Evolutionary conservation across 306 rosid genomes (phyloP), one percentile per base, ranked within the genome.

Genomic region (Cajanus cajan): DNA sequence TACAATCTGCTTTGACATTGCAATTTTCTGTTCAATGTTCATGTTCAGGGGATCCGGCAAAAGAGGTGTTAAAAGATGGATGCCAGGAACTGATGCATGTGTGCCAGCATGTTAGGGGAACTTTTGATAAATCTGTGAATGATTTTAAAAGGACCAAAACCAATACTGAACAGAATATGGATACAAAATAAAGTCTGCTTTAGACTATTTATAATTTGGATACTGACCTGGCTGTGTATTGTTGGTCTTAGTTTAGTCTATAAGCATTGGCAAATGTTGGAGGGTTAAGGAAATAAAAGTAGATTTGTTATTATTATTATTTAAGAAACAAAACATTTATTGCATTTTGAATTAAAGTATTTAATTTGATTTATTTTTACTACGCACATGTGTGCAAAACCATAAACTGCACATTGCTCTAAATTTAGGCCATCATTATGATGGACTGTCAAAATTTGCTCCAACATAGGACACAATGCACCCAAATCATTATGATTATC

Each of bases 61-160:
- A 69, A 6, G 92, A 90, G 62, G 90, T 77, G 31, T 43, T 94
- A 74, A 90, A 79, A 80, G 94, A 94, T 84, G 86, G 90, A 45
- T 89, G 94, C 51, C 94, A 86, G 71, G 88, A 94, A 79, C 68
- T 94, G 77, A 92, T 90, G 94, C 85, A 73, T 40, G 82, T 89
- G 77, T 90, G 92, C 83, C 92, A 86, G 82, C 89, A 92, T 58
- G 92, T 92, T 48, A 88, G 90, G 80, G 80, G 57, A 79, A 87
- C 93, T 43, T 85, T 94, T 57, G 89, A 80, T 75, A 82, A 83
- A 74, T 87, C 92, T 57, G 89, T 92, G 13, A 80, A 54, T 66
- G 96, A 90, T 82, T 86, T 78, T 61, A 84, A 85, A 77, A 69
- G n/a, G 81, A 82, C 61, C 77, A 62, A 85, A 82, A 81, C 54